These are phyloP conservation scores for Psilocybe azurescens DNA, from an alignment of 768 basidiomycete genomes.

Conservation along the genomic window DNA sequence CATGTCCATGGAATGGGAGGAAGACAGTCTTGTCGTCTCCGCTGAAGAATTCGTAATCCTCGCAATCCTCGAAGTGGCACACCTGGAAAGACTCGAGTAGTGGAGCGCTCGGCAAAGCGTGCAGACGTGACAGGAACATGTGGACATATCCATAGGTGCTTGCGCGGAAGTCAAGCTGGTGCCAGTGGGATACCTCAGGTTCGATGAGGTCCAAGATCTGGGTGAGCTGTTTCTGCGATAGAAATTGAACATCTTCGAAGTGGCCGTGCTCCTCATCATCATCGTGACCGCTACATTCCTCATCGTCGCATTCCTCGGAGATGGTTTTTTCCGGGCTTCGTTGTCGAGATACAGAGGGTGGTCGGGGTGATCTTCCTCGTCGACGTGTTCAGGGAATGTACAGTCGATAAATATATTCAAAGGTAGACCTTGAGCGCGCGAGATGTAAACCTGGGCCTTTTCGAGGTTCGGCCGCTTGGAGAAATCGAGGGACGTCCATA, in stretches of 20 bases:
- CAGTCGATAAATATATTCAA: constrained; percentile 59
- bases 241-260: constrained; percentile 18
- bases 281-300: constrained; percentile 17
- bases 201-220: constrained; percentile 48
- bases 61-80: constrained; percentile 60
- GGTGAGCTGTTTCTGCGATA: constrained; percentile 38
- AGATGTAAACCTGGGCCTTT: constrained; percentile 48
- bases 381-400: constrained; percentile 32
- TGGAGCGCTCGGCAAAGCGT: constrained; percentile 52
- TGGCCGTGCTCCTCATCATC: constrained; percentile 5
- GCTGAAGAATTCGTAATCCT: constrained; percentile 43
- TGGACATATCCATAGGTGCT: constrained; percentile 53
- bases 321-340: constrained; percentile 19
- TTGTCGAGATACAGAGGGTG: constrained; percentile 26
- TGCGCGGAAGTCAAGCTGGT: constrained; percentile 50
- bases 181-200: constrained; percentile 63
- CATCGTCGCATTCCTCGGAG: constrained; percentile 17
- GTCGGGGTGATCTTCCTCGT: constrained; percentile 31
- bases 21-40: constrained; percentile 44
- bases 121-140: constrained; percentile 45
- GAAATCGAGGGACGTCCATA: constrained; percentile 61
- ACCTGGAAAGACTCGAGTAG: constrained; percentile 58
- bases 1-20: constrained; percentile 57
- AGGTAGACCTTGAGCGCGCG: constrained; percentile 59
- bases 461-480: constrained; percentile 46